These are phyloP conservation scores for Scleromitrula shiraiana DNA, from an alignment of 2,329 filamentous ascomycete genomes.

Conservation along the genomic window DNA sequence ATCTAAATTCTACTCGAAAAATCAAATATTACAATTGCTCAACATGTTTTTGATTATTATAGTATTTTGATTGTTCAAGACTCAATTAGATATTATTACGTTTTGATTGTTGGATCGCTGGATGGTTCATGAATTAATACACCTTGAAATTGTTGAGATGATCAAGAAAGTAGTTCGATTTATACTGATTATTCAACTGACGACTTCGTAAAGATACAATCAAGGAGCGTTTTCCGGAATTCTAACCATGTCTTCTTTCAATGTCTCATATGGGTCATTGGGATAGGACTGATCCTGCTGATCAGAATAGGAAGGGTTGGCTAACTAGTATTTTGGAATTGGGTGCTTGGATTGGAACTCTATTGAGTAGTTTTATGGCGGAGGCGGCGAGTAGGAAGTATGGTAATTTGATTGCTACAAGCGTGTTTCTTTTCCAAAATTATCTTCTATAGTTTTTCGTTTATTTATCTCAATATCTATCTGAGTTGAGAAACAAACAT, in stretches of 20 bases:
- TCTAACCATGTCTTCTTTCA: slow-evolving; percentile 47
- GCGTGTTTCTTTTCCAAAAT: slow-evolving; percentile 21
- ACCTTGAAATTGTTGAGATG: too few relatives aligned
- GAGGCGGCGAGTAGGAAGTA: slow-evolving; percentile 63
- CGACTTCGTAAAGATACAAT: slow-evolving; percentile 60
- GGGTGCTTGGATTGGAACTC: slow-evolving; percentile 67
- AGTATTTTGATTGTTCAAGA: too few relatives aligned
- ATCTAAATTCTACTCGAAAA: too few relatives aligned
- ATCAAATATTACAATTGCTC: too few relatives aligned
- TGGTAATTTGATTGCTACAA: slow-evolving; percentile 56
- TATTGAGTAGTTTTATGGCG: slow-evolving; percentile 64
- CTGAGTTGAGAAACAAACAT: not conserved
- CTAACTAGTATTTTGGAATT: slow-evolving; percentile 63
- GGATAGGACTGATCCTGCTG: slow-evolving; percentile 36
- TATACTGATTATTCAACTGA: not conserved
- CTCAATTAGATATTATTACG: too few relatives aligned
- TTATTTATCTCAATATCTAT: not conserved
- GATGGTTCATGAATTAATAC: too few relatives aligned
- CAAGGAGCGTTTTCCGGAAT: slow-evolving; percentile 72
- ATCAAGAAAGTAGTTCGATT: not conserved
- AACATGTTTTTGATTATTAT: too few relatives aligned
- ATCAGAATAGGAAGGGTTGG: slow-evolving; percentile 50
- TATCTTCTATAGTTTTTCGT: too few relatives aligned
- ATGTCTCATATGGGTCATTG: slow-evolving; percentile 47
- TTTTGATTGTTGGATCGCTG: too few relatives aligned